Conservation (phyloP, 805 yeast genomes). For the Dipodascopsis uninucleata region DNA sequence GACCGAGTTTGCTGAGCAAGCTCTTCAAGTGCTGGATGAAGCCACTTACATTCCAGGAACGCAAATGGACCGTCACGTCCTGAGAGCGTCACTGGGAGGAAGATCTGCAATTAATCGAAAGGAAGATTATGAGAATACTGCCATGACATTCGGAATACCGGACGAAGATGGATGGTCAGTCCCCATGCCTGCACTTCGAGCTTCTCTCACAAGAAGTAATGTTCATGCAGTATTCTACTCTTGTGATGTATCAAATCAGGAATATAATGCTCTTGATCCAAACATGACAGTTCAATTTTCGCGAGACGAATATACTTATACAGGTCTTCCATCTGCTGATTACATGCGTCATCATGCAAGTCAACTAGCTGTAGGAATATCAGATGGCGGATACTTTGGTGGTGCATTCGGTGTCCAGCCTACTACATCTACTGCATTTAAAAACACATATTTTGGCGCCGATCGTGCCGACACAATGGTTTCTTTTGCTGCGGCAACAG, state of each 20-base stretch:
- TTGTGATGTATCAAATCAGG: constrained; percentile 48
- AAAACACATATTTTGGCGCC: constrained; percentile 25
- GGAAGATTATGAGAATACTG: constrained; percentile 78
- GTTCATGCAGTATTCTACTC: constrained; percentile 94
- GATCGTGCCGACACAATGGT: constrained; percentile 43
- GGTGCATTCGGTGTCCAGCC: constrained; percentile 16
- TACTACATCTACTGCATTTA: constrained; percentile 7
- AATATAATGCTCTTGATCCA: constrained; percentile 27
- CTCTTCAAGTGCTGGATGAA: constrained; percentile 84
- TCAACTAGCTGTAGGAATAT: constrained; percentile 13
- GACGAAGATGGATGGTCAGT: constrained; percentile 96
- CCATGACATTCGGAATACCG: constrained; percentile 91
- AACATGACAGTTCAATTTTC: constrained; percentile 33
- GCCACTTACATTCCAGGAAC: constrained; percentile 83
- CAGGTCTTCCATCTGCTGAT: constrained; percentile 8
- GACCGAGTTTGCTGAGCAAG: constrained; percentile 85
- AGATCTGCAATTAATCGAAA: constrained; percentile 49
- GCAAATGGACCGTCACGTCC: constrained; percentile 82
- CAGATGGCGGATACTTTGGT: constrained; percentile 21
- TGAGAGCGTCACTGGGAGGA: constrained; percentile 88
- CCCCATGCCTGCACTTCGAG: constrained; percentile 89
- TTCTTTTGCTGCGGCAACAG: constrained; percentile 42
- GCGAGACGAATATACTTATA: constrained; percentile 40
- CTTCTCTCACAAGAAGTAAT: constrained; percentile 83
- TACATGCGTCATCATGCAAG: neutral